Evolutionary conservation across 1,284 basidiomycete genomes (phyloP).

Genomic region (Apiotrichum porosum): DNA sequence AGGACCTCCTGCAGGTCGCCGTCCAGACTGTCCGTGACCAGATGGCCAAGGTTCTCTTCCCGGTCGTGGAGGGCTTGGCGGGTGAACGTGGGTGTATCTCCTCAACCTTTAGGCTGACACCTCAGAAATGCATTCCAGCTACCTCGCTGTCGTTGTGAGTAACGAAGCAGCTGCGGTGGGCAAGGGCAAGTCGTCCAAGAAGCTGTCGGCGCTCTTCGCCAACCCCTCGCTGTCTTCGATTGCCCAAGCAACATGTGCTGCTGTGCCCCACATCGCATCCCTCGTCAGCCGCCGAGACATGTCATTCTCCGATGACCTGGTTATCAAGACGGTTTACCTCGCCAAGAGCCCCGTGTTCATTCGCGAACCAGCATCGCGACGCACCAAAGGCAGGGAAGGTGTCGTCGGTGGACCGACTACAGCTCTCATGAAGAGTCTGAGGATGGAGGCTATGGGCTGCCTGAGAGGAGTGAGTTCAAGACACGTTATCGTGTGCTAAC

Average conservation of each 20-base stretch:
- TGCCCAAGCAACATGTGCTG: constrained; percentile 58
- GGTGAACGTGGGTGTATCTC: constrained; percentile 43
- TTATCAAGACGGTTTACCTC: constrained; percentile 86
- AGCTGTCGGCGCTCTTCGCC: constrained; percentile 32
- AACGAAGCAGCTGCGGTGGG: constrained; percentile 46
- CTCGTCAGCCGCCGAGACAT: constrained; percentile 51
- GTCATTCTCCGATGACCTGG: constrained; percentile 76
- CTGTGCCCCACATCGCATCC: constrained; percentile 44
- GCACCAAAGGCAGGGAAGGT: constrained; percentile 52
- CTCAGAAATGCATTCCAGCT: constrained; percentile 48
- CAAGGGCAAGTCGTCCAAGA: constrained; percentile 14
- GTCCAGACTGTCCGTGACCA: constrained; percentile 71
- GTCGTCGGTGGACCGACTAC: constrained; percentile 52
- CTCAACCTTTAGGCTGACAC: background rate
- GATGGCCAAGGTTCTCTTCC: constrained; percentile 73
- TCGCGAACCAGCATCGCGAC: constrained; percentile 56
- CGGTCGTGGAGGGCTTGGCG: constrained; percentile 70
- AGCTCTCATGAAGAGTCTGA: constrained; percentile 65
- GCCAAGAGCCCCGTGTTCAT: constrained; percentile 90
- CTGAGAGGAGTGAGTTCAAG: constrained; percentile 66
- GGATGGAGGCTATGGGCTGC: constrained; percentile 73
- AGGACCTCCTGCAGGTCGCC: constrained; percentile 79
- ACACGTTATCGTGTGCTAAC: background rate
- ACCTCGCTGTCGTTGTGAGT: constrained; percentile 58
- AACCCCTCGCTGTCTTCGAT: constrained; percentile 57